These are phyloP conservation scores for Psilocybe mexicana DNA, from an alignment of 1,284 basidiomycete genomes.

Conservation along the genomic window DNA sequence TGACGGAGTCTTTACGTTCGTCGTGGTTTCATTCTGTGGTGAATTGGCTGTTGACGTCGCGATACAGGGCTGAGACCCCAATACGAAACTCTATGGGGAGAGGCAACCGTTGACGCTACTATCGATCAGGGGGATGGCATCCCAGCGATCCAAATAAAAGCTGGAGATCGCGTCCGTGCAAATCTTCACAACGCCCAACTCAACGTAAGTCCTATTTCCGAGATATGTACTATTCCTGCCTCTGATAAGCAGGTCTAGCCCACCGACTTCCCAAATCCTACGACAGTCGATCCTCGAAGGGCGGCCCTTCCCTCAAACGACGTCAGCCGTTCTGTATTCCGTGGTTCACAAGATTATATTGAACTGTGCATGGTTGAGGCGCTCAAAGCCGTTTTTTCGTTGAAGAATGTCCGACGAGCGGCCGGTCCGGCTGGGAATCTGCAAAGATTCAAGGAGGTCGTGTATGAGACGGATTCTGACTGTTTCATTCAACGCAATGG, in stretches of 20 bases:
- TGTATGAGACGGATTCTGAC: slow-evolving; percentile 1
- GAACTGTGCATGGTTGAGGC: slow-evolving; percentile 7
- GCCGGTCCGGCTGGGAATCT: slow-evolving; percentile 6
- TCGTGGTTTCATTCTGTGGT: not conserved
- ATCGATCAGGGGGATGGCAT: slow-evolving; percentile 3
- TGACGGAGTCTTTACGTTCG: slow-evolving; percentile 6
- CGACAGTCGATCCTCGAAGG: slow-evolving; percentile 2
- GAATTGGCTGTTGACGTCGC: too few relatives aligned
- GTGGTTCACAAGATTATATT: slow-evolving; percentile 1
- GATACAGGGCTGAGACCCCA: slow-evolving; percentile 4
- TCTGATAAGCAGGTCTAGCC: not conserved
- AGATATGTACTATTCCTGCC: too few relatives aligned
- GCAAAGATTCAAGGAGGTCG: slow-evolving; percentile 1
- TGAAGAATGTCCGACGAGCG: slow-evolving; percentile 10
- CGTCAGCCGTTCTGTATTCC: slow-evolving; percentile 1
- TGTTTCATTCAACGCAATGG: slow-evolving; percentile 8
- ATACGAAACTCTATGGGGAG: slow-evolving; percentile 4
- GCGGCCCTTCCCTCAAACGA: not conserved
- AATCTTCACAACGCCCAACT: slow-evolving; percentile 3
- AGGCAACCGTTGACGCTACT: not conserved
- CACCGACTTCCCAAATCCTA: slow-evolving; percentile 4
- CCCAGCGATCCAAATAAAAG: slow-evolving; percentile 1
- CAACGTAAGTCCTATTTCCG: not conserved
- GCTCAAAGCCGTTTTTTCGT: slow-evolving; percentile 7
- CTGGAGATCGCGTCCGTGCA: slow-evolving; percentile 3